Evolutionary conservation across 2,329 filamentous ascomycete species (phyloP), one percentile per base, ranked within the genome.

Genomic region (Diaporthe citriasiana): DNA sequence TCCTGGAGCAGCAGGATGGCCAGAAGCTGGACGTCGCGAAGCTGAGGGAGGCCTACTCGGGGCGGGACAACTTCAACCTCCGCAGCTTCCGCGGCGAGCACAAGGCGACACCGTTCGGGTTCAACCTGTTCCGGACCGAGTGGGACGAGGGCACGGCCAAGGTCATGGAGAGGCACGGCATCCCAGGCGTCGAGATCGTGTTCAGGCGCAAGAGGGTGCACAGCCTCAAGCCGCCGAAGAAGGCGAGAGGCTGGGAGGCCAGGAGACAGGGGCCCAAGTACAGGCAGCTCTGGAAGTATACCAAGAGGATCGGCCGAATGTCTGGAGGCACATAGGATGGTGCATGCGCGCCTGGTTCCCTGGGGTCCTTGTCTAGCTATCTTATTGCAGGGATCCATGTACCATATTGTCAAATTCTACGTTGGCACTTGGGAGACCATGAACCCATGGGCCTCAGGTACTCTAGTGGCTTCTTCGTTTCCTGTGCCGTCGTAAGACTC

Each of bases 81-180:
- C 92, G 94, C 80, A 91, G 90, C 76, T 93, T 97, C 82, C 89
- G 92, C 77, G 89, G 92, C 81, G 92, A 91, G 81, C 90, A 94
- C 81, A 84, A 86, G 73, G 86, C 97, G 75, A 88, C 87, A 74
- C 90, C 95, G 10, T 91, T 98, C 74, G 95, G 95, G 56, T 93
- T 95, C 79, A 94, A 92, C 81, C 86, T 99, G 79, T 99, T 98
- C 91, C 92, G 97, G 77, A 93, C 91, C 75, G 86, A 93, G 77
- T 98, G 95, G 94, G 97, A 99, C 83, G 94, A 97, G 74, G 91
- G 90, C 79, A 99, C 94, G 70, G 91, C 90, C n/a, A 91, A 87
- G 68, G 94, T 99, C 76, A 98, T 99, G 96, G 87, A 91, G 81
- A 90, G 94, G 79, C 90, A 93, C 78, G 91, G 90, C 75, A 87